Base-by-base conservation (phyloP, 106 monocot species). In the Dactylorhiza incarnata region DNA sequence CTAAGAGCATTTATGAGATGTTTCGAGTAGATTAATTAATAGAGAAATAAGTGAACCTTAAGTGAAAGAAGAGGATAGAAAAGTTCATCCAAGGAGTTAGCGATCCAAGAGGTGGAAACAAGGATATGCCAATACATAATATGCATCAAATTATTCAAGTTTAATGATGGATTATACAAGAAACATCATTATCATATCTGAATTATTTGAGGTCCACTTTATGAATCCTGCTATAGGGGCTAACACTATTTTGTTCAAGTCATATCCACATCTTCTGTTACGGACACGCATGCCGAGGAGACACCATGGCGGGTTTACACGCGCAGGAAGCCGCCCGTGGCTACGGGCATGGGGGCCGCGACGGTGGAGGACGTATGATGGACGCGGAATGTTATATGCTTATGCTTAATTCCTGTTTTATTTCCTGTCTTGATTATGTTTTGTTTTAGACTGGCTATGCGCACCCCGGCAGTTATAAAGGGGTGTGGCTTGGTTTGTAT, bases 1-100 rank as follows among this genome's bases (percentile, higher is more conserved):
- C 91, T 91, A 76, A 13, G 56, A 73, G 52, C 43, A 50, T 48
- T 71, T 58, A 58, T 29, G 65, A 53, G 47, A 25, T 11, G 44
- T 29, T 29, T 13, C 24, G 8, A 79, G 26, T 1, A 17, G 61
- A 26, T 59, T 29, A 59, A 15, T 24, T 19, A 47, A 58, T 72
- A 19, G 6, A 14, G 65, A n/a, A 66, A 1, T 4, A 46, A 65
- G 25, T 76, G 43, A 54, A 19, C 5, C 55, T 61, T 46, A 17
- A 7, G 8, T 37, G 3, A 4, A 17, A n/a, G 43, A 58, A 43
- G 2, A 15, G 4, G 7, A 65, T 25, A 44, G 49, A 5, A 23
- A 65, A 47, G 19, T 11, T 25, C 19, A 24, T 65, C 10, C 1
- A 52, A 19, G 7, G 59, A n/a, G 12, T 45, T 7, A 61, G 5